Conservation (phyloP, 1,284 basidiomycete genomes). For the Bjerkandera adusta region DNA sequence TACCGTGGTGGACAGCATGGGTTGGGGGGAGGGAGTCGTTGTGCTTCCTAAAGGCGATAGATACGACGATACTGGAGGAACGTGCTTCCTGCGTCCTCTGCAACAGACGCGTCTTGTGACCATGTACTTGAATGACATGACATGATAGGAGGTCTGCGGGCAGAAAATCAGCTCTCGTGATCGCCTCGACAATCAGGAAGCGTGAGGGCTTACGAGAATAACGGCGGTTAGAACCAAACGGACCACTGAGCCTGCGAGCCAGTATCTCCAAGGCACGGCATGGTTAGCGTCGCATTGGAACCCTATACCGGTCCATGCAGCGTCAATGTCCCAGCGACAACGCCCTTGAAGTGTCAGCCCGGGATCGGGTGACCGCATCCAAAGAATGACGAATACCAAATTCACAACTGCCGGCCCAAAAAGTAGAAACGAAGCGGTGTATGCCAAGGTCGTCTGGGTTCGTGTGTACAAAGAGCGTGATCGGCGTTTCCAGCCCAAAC, state of each 20-base stretch:
- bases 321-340: constrained; percentile 62
- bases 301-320: constrained; percentile 51
- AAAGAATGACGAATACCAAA: constrained; percentile 48
- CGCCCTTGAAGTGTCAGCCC: constrained; percentile 42
- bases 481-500: constrained; percentile 33
- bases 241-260: constrained; percentile 49
- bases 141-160: constrained; percentile 37
- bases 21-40: too few species aligned
- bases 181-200: constrained; percentile 3
- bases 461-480: constrained; percentile 22
- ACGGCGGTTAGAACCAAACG: constrained; percentile 50
- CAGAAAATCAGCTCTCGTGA: constrained; percentile 1
- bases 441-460: constrained; percentile 34
- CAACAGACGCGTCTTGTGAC: constrained; percentile 27
- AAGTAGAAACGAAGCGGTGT: constrained; percentile 45
- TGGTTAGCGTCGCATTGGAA: constrained; percentile 25
- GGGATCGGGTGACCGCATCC: constrained; percentile 38
- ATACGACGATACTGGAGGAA: constrained; percentile 19
- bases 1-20: constrained; percentile 21
- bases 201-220: constrained; percentile 44
- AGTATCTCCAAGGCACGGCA: constrained; percentile 44
- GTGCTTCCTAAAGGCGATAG: constrained; percentile 21
- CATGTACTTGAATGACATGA: constrained; percentile 31
- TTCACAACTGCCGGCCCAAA: constrained; percentile 52
- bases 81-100: constrained; percentile 24